Percentiles rank a stretch among this genome's conserved stretches.
These are phyloP conservation scores for Kodamaea hsintzibuensis DNA, from an alignment of 805 yeast species.

Conservation along the genomic window DNA sequence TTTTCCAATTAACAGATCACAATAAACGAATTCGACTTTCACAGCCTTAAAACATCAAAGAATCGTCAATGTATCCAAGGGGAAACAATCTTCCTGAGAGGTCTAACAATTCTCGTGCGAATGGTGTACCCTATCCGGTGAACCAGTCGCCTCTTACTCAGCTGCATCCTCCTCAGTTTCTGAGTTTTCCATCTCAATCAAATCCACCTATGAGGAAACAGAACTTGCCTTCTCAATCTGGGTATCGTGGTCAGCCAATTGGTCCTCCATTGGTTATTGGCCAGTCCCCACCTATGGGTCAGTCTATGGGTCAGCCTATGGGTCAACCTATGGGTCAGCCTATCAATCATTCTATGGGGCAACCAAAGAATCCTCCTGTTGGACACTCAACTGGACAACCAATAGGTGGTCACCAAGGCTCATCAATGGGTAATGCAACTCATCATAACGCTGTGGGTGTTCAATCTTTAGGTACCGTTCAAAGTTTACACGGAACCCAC, in stretches of 20 bases:
- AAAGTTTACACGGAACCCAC: background rate
- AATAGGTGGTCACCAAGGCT: background rate
- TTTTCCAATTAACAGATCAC: slow-evolving; percentile 2
- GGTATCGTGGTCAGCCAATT: background rate
- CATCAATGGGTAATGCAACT: background rate
- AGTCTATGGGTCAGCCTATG: background rate
- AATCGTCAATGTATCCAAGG: background rate
- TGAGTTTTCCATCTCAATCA: background rate
- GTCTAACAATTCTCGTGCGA: background rate
- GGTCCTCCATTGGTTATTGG: background rate
- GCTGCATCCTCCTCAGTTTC: background rate
- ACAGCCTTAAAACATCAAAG: background rate
- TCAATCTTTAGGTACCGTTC: background rate
- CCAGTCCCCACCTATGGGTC: background rate
- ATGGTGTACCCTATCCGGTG: background rate
- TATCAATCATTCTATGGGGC: background rate
- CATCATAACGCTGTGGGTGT: background rate
- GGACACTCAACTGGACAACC: background rate
- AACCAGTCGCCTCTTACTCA: background rate
- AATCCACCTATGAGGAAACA: background rate
- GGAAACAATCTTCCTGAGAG: background rate
- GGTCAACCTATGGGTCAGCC: background rate
- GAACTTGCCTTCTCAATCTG: background rate
- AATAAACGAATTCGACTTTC: background rate
- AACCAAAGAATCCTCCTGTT: background rate